Conservation (phyloP, 2,329 filamentous ascomycete genomes). For the Alternaria angustiovoidea region DNA sequence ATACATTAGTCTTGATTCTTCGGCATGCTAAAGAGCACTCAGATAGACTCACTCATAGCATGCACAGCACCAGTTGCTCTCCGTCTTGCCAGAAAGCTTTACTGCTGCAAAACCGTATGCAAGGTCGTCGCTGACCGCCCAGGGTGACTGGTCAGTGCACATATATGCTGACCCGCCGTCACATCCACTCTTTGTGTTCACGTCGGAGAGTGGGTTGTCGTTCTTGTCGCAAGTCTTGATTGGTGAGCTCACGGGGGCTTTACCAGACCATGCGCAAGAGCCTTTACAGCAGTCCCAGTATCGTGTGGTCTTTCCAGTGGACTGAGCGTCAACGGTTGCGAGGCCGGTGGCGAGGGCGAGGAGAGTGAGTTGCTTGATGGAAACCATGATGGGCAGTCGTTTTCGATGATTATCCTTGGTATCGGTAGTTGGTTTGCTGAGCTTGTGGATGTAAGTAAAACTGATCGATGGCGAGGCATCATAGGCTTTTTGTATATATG, state of each 20-base stretch:
- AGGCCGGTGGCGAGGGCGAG: slow-evolving; percentile 37
- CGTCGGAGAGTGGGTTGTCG: slow-evolving; percentile 64
- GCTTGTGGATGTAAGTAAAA: neutral
- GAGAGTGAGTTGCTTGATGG: slow-evolving; percentile 40
- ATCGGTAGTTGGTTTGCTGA: neutral
- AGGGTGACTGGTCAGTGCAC: slow-evolving; percentile 69
- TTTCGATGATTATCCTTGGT: neutral
- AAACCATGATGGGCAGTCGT: slow-evolving; percentile 31
- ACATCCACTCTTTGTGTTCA: slow-evolving; percentile 62
- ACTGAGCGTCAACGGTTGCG: slow-evolving; percentile 38
- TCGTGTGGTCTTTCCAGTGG: slow-evolving; percentile 45
- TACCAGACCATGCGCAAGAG: slow-evolving; percentile 68
- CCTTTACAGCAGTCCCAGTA: slow-evolving; percentile 74
- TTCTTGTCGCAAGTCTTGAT: slow-evolving; percentile 64
- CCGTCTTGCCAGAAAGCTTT: slow-evolving; percentile 61
- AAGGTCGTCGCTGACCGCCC: slow-evolving; percentile 65
- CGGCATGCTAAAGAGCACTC: neutral
- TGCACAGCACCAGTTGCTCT: slow-evolving; percentile 69
- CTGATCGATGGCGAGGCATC: neutral
- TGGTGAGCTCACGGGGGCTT: slow-evolving; percentile 62
- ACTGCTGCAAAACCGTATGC: slow-evolving; percentile 73
- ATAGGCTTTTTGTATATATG: slow-evolving; percentile 9
- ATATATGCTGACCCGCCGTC: slow-evolving; percentile 62
- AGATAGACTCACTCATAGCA: slow-evolving; percentile 61
- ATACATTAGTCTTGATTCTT: slow-evolving; percentile 8